Conservation (phyloP, 345 rosid genomes). For the Durio zibethinus region DNA sequence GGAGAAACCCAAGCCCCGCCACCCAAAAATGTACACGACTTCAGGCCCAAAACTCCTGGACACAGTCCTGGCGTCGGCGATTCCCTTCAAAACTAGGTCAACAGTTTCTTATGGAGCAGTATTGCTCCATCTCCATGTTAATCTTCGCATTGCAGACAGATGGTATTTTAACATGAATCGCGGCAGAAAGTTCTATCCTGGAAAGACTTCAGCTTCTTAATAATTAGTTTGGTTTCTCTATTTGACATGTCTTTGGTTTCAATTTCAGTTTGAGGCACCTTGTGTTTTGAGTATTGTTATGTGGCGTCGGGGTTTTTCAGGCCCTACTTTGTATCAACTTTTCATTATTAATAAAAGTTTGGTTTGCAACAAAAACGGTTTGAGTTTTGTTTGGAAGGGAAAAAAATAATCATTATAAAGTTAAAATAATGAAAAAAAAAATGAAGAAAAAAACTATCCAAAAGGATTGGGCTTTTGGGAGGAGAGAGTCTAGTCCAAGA, state of each 20-base stretch:
- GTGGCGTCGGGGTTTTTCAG: too few species aligned
- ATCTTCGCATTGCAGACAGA: not conserved
- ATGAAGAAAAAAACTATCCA: too few species aligned
- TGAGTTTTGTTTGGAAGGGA: not conserved
- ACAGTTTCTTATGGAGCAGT: too few species aligned
- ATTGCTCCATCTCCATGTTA: not conserved
- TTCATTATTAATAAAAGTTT: too few species aligned
- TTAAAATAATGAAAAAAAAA: too few species aligned
- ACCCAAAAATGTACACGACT: not conserved
- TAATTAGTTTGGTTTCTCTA: not conserved
- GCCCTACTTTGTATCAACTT: too few species aligned
- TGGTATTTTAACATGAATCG: not conserved
- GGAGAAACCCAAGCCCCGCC: constrained; percentile 22
- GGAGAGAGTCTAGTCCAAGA: not conserved
- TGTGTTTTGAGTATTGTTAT: too few species aligned
- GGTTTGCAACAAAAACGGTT: too few species aligned
- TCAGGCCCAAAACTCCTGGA: not conserved
- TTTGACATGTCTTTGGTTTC: not conserved
- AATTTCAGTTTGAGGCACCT: not conserved
- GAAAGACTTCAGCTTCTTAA: not conserved
- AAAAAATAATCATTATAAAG: not conserved
- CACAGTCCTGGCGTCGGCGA: constrained; percentile 3
- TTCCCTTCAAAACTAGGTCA: constrained; percentile 4
- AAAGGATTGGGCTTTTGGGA: not conserved
- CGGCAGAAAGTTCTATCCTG: not conserved